These are phyloP conservation scores for Coemansia sp. DNA, from an alignment of 192 early-diverging fungal genomes.

Conservation along the genomic window DNA sequence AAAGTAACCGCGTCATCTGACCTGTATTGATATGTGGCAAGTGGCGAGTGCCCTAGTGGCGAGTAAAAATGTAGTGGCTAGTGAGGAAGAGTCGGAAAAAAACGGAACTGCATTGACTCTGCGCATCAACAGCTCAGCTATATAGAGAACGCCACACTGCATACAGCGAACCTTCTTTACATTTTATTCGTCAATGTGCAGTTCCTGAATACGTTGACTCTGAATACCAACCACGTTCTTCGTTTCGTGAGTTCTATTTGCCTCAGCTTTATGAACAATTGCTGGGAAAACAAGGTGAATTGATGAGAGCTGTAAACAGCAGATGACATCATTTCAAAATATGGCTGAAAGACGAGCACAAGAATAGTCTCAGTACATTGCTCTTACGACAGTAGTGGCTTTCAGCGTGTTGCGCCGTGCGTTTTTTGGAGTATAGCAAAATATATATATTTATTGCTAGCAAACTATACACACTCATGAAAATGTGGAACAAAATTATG, in stretches of 20 bases:
- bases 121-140: not conserved
- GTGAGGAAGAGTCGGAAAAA: not conserved
- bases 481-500: no score
- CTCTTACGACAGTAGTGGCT: not conserved
- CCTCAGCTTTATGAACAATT: not conserved
- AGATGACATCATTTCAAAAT: conserved; percentile 1
- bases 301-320: not conserved
- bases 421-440: no score
- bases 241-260: not conserved
- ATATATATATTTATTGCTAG: no score
- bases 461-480: no score
- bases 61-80: not conserved
- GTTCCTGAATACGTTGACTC: not conserved
- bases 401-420: not conserved
- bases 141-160: not conserved
- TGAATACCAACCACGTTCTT: not conserved
- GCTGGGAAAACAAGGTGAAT: not conserved
- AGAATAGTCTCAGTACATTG: not conserved
- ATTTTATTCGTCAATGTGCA: not conserved
- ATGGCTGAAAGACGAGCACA: not conserved
- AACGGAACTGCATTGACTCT: not conserved
- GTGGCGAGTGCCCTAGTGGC: not conserved
- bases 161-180: not conserved
- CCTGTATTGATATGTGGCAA: not conserved
- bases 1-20: not conserved